Evolutionary conservation across 805 yeast genomes (phyloP), one percentile per base, ranked within the genome.

Genomic region (Metschnikowia amazonensis): DNA sequence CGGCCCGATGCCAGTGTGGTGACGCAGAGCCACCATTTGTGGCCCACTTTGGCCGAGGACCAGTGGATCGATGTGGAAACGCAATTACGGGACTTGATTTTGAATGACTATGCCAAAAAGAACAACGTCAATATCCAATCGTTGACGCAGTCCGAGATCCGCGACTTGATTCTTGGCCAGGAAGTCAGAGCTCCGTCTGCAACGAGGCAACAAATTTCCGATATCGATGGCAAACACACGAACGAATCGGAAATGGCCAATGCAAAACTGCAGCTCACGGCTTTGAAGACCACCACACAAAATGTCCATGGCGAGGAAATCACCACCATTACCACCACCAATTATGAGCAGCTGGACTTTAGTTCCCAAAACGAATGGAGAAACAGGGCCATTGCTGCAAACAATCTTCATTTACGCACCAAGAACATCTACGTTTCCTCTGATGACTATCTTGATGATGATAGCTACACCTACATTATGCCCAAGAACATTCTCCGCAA

Each of bases 301-400:
- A 94, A 89, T 60, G 96, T 87, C 2, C 97, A 90, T 59, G 99
- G 99, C 28, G 99, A 94, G 60, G 95, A 90, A 57, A 92, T 94
- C 57, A 84, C 86, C 34, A 92, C 96, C 0, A 96, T 92, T 25
- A 89, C 98, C 0, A 89, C 98, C 0, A 81, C 90, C 14, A 81
- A 81, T 51, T 90, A 86, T 60, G 99, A 89, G 62, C 94, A 88
- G 57, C 83, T 81, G 67, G 68, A 83, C 13, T 94, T 94, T 61
- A 74, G 83, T 37, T 87, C 97, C 1, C 83, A 81, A 61, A 81
- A 89, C 29, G 96, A 89, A 59, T 94, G 99, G 99, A 76, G 98
- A 55, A 75, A 76, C 44, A 69, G 95, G 32, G 97, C 97, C 0
- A 79, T 94, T 40, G 82, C 95, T 1, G 76, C 95, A 0, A 76